A percentile compares a stretch with the other conserved stretches of the same genome.
Conservation (phyloP, 441 rosid species). For the Croton setiger region DNA sequence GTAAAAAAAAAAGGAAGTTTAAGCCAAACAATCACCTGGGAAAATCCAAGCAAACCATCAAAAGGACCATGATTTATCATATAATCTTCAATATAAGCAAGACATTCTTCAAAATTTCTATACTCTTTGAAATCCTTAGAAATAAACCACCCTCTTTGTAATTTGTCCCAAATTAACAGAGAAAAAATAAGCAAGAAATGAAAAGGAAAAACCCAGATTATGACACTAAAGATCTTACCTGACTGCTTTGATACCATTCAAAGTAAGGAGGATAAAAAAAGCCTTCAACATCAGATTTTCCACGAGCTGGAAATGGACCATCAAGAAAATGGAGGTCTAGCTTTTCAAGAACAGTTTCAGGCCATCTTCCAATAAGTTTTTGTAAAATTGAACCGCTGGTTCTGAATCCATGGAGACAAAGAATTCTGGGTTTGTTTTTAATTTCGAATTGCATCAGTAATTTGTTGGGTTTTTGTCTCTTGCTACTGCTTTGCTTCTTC, state of each 20-base stretch:
- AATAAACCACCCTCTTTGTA: neutral
- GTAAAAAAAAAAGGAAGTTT: neutral
- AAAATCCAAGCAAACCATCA: conserved; percentile 81
- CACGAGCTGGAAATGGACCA: conserved; percentile 39
- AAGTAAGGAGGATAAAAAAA: conserved; percentile 28
- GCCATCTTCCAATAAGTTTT: conserved; percentile 38
- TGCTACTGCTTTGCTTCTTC: conserved; percentile 1
- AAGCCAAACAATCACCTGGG: conserved; percentile 47
- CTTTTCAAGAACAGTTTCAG: conserved; percentile 29
- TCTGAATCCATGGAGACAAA: conserved; percentile 68
- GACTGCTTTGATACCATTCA: conserved; percentile 22
- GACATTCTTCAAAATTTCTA: conserved; percentile 51
- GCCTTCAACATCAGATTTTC: conserved; percentile 25
- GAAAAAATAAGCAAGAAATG: neutral
- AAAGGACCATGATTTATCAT: conserved; percentile 68
- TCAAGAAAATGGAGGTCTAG: conserved; percentile 54
- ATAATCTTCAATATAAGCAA: conserved; percentile 54
- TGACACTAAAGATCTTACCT: conserved; percentile 3
- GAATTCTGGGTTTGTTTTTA: conserved; percentile 38
- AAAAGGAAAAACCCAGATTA: neutral
- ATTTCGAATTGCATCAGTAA: conserved; percentile 12
- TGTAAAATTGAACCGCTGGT: conserved; percentile 50
- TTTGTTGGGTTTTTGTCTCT: neutral
- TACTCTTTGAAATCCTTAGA: conserved; percentile 48
- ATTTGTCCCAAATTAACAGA: neutral